phyloP scores from a whole-genome alignment of 2,329 filamentous ascomycete genomes.

The Taxawa tesnikishii region DNA sequence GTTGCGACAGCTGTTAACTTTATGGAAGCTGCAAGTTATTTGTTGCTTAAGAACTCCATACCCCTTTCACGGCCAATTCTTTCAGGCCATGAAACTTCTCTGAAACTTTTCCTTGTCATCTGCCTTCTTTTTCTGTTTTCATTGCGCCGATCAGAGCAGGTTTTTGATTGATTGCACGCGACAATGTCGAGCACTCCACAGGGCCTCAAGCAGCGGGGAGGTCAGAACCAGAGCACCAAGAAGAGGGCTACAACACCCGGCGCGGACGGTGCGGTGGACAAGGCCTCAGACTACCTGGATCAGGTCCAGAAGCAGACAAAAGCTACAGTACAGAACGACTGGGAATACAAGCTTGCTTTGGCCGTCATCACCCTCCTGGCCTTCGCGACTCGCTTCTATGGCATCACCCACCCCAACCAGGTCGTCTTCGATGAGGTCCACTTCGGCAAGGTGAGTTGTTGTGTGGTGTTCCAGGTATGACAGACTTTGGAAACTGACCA shows the following conservation, averaged over 20 bases:
- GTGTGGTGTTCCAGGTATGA: too few relatives aligned
- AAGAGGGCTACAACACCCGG: slow-evolving; percentile 8
- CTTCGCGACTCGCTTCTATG: slow-evolving; percentile 90
- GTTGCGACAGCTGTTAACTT: too few relatives aligned
- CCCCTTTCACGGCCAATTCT: too few relatives aligned
- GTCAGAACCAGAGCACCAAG: slow-evolving; percentile 5
- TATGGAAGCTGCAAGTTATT: too few relatives aligned
- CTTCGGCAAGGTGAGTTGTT: slow-evolving; percentile 82
- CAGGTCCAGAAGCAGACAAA: slow-evolving; percentile 21
- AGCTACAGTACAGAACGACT: slow-evolving; percentile 38
- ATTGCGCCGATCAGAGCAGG: too few relatives aligned
- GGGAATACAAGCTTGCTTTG: slow-evolving; percentile 74
- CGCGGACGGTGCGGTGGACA: slow-evolving; percentile 17
- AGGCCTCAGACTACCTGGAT: slow-evolving; percentile 26
- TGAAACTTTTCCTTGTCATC: background rate
- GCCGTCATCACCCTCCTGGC: slow-evolving; percentile 67
- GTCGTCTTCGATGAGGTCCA: slow-evolving; percentile 99
- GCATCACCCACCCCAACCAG: slow-evolving; percentile 87
- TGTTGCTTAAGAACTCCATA: too few relatives aligned
- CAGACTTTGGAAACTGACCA: too few relatives aligned
- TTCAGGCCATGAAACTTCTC: too few relatives aligned
- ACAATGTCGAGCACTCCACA: slow-evolving; percentile 4
- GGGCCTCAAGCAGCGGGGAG: slow-evolving; percentile 6
- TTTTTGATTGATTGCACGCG: background rate
- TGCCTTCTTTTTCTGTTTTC: background rate